Evolutionary conservation across 371 early-diverging fungal species (phyloP).

Genomic region (Mortierella sp.): DNA sequence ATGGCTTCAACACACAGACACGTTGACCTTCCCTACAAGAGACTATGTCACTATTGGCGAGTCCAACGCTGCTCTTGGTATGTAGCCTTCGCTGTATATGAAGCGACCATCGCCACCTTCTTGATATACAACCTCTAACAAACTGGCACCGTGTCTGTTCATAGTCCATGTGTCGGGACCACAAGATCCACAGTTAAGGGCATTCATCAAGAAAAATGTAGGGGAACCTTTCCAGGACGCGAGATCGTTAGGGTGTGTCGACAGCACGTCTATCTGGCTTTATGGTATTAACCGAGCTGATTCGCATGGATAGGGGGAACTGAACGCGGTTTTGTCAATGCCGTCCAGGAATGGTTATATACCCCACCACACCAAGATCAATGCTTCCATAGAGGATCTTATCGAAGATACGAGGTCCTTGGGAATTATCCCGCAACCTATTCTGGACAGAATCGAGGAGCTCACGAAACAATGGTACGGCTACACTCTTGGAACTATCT

Average conservation of each 20-base stretch:
- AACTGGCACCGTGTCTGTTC: neutral
- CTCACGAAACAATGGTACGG: constrained; percentile 37
- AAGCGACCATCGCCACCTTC: neutral
- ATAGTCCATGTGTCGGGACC: constrained; percentile 42
- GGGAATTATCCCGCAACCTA: constrained; percentile 37
- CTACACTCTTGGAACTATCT: neutral
- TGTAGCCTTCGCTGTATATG: neutral
- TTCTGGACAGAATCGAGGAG: constrained; percentile 36
- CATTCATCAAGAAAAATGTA: constrained; percentile 48
- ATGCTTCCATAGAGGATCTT: constrained; percentile 28
- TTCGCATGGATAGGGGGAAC: constrained; percentile 20
- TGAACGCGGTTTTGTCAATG: constrained; percentile 31
- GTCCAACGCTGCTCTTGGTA: constrained; percentile 37
- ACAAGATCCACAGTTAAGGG: constrained; percentile 24
- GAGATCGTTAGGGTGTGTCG: neutral
- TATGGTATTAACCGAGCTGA: neutral
- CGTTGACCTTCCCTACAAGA: constrained; percentile 25
- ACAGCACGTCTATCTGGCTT: neutral
- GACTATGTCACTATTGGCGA: constrained; percentile 45
- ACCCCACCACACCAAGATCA: constrained; percentile 15
- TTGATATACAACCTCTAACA: neutral
- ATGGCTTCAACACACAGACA: constrained; percentile 14
- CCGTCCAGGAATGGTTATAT: constrained; percentile 34
- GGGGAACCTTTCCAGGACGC: neutral
- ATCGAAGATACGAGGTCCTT: constrained; percentile 9